Base-by-base conservation (phyloP, 768 basidiomycete genomes). In the Boletus rex-veris region DNA sequence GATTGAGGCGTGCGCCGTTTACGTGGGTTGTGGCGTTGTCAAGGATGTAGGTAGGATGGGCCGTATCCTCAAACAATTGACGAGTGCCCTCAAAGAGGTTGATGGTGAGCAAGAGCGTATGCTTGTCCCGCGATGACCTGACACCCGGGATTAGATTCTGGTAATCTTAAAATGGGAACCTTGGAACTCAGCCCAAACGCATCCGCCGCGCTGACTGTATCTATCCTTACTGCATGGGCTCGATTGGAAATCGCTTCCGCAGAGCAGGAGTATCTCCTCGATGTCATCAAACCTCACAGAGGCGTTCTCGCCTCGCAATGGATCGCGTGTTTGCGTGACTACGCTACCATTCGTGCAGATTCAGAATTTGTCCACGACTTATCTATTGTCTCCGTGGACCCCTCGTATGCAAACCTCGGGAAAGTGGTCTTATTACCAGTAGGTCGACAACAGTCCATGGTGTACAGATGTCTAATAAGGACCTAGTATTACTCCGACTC, bases 151-250 rank as follows among this genome's bases (percentile, higher is more conserved):
- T 61, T 45, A 97, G 95, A 88, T 53, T 82, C 88, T 6, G 89
- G 88, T 3, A 90, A 86, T 77, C 70, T 92, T 5, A 86, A 90
- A 7, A 78, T 97, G 18, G 96, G 96, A 2, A 91, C 92, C 56
- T 83, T 90, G 16, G 86, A 96, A 64, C 76, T 95, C 11, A 91
- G 92, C 55, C 90, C 95, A 5, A 98, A 98, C 62, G 96, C 95
- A 4, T 90, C 93, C 0, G 88, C 93, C 37, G 96, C 97, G 91
- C 73, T 99, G 45, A 82, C 92, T 49, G 89, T 98, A 24, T 93
- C 95, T 2, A 90, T 91, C 1, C 74, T 98, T 36, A 90, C 93
- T 2, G 96, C 95, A 1, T 99, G 96, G 96, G 95, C 95, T 7
- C 88, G 96, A 66, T 76, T 99, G 15, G 83, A 92, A 64, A 80